Percentiles rank a stretch among this genome's conserved stretches.
Evolutionary conservation across 2,329 filamentous ascomycete species (phyloP).

Genomic region (Knoxdaviesia proteae): DNA sequence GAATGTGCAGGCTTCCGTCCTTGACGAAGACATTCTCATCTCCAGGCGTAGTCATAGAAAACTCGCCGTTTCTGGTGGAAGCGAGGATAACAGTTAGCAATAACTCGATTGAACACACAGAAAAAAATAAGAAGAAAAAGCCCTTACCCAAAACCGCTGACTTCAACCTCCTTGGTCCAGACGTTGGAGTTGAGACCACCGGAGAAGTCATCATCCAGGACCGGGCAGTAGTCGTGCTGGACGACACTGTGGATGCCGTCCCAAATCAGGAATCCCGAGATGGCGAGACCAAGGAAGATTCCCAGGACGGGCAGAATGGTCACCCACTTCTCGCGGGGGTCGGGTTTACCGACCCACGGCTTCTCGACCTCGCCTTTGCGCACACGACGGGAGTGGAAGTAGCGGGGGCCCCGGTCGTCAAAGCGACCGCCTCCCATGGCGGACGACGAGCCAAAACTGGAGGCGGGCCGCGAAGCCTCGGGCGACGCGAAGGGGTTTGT

Average conservation of each 20-base stretch:
- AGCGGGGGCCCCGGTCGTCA: conserved; percentile 24
- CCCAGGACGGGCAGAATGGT: conserved; percentile 60
- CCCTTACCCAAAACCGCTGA: conserved; percentile 56
- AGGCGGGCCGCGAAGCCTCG: conserved; percentile 21
- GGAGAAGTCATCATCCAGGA: conserved; percentile 46
- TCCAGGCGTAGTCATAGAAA: conserved; percentile 51
- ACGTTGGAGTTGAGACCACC: conserved; percentile 34
- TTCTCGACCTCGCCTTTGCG: conserved; percentile 54
- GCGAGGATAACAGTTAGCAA: conserved; percentile 2
- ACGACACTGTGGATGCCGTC: conserved; percentile 53
- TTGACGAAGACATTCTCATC: conserved; percentile 58
- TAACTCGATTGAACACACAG: neutral
- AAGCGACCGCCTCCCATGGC: conserved; percentile 13
- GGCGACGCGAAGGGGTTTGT: conserved; percentile 27
- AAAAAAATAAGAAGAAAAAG: neutral
- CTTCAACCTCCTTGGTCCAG: conserved; percentile 56
- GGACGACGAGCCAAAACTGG: conserved; percentile 25
- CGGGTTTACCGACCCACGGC: conserved; percentile 54
- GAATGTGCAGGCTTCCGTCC: conserved; percentile 50
- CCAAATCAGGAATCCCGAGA: conserved; percentile 54
- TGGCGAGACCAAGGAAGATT: conserved; percentile 42
- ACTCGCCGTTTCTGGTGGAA: conserved; percentile 49
- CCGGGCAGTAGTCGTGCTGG: conserved; percentile 51
- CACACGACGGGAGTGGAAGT: conserved; percentile 56
- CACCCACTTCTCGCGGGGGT: conserved; percentile 70